Percentiles rank a stretch among this genome's conserved stretches.
phyloP scores from a whole-genome alignment of 2,329 filamentous ascomycete species.

The Paecilomyces formosus region DNA sequence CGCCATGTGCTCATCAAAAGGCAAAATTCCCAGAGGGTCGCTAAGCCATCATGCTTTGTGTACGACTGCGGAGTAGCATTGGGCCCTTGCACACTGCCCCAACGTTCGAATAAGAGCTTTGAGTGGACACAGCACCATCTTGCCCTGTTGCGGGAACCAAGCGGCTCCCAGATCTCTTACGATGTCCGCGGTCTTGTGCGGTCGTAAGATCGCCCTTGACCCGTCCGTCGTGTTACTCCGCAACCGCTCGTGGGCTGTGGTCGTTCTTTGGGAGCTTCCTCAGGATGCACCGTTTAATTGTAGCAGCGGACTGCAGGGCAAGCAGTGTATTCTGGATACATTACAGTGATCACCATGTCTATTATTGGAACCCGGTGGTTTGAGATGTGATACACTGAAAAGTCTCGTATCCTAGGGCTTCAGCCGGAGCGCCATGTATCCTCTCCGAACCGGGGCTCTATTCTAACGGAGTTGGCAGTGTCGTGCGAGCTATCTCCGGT shows the following conservation, averaged over 20 bases:
- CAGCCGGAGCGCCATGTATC: neutral
- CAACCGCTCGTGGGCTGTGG: neutral
- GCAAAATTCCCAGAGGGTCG: neutral
- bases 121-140: neutral
- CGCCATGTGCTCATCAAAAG: constrained; percentile 2
- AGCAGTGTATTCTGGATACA: neutral
- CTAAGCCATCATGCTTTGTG: neutral
- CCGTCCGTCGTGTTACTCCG: neutral
- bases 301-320: neutral
- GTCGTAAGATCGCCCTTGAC: neutral
- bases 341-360: neutral
- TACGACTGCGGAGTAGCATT: neutral
- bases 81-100: neutral
- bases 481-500: neutral
- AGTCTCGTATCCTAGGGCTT: neutral
- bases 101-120: neutral
- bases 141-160: neutral
- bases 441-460: neutral
- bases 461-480: neutral
- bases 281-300: neutral
- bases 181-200: neutral
- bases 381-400: neutral
- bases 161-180: neutral
- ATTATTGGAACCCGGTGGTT: neutral
- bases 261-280: neutral